These are phyloP conservation scores for Hypoxylon subgilvum DNA, from an alignment of 495 filamentous ascomycete genomes.

Conservation along the genomic window DNA sequence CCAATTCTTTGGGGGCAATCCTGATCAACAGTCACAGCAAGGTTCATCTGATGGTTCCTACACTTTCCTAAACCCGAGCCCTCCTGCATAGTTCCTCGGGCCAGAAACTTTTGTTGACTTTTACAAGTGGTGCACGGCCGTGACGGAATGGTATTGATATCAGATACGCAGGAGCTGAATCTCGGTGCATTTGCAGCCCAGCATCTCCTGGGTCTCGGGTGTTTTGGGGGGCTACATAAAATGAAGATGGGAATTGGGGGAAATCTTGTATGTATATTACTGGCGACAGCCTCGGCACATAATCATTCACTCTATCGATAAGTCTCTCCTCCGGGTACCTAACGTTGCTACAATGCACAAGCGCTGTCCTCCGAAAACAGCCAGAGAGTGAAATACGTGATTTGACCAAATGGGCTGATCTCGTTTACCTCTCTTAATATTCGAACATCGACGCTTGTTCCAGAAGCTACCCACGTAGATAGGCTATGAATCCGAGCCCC, in stretches of 20 bases:
- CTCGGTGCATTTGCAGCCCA: constrained; percentile 8
- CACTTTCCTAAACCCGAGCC: constrained; percentile 33
- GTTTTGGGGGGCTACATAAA: constrained; percentile 5
- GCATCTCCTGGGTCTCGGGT: background rate
- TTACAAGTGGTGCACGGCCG: constrained; percentile 13
- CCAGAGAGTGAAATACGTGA: no score
- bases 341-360: background rate
- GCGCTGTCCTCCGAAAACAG: no score
- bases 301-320: constrained; percentile 14
- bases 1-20: constrained; percentile 53
- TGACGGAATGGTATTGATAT: constrained; percentile 13
- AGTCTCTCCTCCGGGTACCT: constrained; percentile 19
- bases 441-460: no score
- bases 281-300: constrained; percentile 5
- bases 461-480: no score
- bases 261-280: constrained; percentile 5
- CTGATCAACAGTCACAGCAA: constrained; percentile 46
- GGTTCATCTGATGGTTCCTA: constrained; percentile 38
- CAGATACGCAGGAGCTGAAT: constrained; percentile 22
- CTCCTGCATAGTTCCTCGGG: constrained; percentile 15
- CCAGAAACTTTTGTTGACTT: background rate
- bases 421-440: no score
- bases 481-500: no score
- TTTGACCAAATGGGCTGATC: no score
- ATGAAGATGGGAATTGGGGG: constrained; percentile 1